Evolutionary conservation across 768 basidiomycete species (phyloP).

Genomic region (Podaxis sp.): DNA sequence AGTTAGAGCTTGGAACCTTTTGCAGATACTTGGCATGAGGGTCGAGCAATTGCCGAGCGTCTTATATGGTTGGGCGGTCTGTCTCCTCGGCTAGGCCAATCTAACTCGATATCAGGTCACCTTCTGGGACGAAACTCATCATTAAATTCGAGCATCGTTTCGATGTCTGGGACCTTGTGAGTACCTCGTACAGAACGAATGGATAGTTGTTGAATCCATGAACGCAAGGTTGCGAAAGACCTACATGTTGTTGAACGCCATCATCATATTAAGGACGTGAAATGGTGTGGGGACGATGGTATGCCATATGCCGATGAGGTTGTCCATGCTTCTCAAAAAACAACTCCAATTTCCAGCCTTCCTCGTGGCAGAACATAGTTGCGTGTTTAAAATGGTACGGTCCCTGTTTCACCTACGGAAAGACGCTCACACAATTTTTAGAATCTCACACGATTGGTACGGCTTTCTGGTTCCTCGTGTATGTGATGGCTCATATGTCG

Average conservation of each 20-base stretch:
- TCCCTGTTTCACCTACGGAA: background rate
- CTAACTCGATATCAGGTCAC: conserved; percentile 1
- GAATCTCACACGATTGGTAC: conserved; percentile 5
- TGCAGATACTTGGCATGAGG: conserved; percentile 4
- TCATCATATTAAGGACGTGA: background rate
- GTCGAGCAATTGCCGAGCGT: background rate
- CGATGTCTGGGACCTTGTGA: conserved; percentile 12
- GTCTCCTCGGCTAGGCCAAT: background rate
- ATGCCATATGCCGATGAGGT: background rate
- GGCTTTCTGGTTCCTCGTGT: background rate
- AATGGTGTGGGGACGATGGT: conserved; percentile 9
- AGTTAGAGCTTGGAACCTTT: background rate
- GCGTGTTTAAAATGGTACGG: conserved; percentile 12
- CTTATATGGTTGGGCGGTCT: background rate
- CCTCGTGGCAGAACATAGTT: conserved; percentile 12
- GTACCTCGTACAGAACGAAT: background rate
- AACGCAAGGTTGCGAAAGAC: background rate
- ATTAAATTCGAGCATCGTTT: conserved; percentile 14
- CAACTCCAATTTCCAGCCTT: background rate
- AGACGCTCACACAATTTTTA: background rate
- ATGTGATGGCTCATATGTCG: background rate
- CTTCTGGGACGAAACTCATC: conserved; percentile 8
- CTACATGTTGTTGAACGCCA: background rate
- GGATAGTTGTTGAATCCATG: background rate
- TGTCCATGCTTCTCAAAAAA: background rate